Evolutionary conservation across 2,329 filamentous ascomycete species (phyloP).

Genomic region (Alternaria incomplexa): DNA sequence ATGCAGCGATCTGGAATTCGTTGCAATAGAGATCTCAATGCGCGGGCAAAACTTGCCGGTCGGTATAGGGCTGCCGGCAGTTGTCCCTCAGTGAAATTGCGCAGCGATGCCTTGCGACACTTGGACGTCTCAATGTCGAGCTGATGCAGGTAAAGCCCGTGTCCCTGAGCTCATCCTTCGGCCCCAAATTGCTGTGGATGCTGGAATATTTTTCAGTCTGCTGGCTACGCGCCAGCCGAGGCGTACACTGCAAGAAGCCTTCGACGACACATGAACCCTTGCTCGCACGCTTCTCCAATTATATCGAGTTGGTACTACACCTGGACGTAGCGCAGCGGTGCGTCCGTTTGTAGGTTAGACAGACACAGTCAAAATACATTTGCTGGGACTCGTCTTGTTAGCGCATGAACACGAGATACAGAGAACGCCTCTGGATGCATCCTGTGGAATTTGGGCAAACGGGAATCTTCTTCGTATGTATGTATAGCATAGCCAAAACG

Average conservation of each 20-base stretch:
- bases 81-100: not conserved
- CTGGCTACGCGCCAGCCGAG: not conserved
- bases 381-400: not conserved
- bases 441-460: accelerated
- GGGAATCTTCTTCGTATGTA: not conserved
- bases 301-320: not conserved
- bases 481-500: not conserved
- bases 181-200: not conserved
- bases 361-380: not conserved
- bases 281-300: not conserved
- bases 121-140: not conserved
- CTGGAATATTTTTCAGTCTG: not conserved
- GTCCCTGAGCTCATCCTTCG: not conserved
- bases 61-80: not conserved
- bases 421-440: not conserved
- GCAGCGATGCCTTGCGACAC: not conserved
- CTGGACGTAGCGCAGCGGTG: not conserved
- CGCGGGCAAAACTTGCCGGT: not conserved
- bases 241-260: not conserved
- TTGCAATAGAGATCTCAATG: not conserved
- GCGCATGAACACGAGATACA: not conserved
- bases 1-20: not conserved
- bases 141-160: not conserved
- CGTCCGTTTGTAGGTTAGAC: no score
- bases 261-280: not conserved